phyloP scores from a whole-genome alignment of 768 basidiomycete species.

The Boletus subcaerulescens region DNA sequence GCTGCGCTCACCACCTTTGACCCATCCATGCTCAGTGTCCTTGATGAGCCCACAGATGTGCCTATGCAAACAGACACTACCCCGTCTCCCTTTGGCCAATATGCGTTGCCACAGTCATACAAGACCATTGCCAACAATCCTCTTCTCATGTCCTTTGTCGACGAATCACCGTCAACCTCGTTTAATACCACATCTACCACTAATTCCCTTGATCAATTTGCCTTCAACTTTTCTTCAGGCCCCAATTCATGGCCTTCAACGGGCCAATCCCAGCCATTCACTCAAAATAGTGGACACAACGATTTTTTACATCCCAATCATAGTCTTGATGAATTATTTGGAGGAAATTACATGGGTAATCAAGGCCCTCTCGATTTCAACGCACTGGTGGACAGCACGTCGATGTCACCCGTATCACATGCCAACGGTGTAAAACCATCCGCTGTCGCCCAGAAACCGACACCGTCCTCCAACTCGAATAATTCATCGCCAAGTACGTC shows the following conservation, averaged over 20 bases:
- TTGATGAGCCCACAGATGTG: constrained; percentile 61
- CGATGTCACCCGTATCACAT: constrained; percentile 49
- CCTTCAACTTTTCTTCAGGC: constrained; percentile 44
- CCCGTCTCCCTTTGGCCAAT: constrained; percentile 46
- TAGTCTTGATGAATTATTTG: constrained; percentile 46
- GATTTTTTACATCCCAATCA: constrained; percentile 26
- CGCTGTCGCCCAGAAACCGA: constrained; percentile 13
- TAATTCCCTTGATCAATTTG: constrained; percentile 37
- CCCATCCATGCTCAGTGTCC: constrained; percentile 57
- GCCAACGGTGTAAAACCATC: constrained; percentile 21
- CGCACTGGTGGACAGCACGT: constrained; percentile 31
- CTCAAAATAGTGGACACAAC: constrained; percentile 19
- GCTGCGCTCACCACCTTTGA: constrained; percentile 69
- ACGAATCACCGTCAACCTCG: constrained; percentile 39
- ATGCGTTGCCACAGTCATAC: constrained; percentile 48
- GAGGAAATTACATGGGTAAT: constrained; percentile 34
- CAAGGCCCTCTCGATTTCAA: constrained; percentile 35
- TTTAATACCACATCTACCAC: constrained; percentile 15
- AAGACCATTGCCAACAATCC: constrained; percentile 84
- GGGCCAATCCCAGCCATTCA: constrained; percentile 15
- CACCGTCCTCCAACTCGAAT: constrained; percentile 19
- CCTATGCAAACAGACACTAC: constrained; percentile 58
- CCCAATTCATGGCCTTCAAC: constrained; percentile 24
- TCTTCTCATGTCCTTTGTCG: constrained; percentile 79
- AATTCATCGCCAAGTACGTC: constrained; percentile 28